Evolutionary conservation across 805 yeast species (phyloP).

Genomic region (Yarrowia sp.): DNA sequence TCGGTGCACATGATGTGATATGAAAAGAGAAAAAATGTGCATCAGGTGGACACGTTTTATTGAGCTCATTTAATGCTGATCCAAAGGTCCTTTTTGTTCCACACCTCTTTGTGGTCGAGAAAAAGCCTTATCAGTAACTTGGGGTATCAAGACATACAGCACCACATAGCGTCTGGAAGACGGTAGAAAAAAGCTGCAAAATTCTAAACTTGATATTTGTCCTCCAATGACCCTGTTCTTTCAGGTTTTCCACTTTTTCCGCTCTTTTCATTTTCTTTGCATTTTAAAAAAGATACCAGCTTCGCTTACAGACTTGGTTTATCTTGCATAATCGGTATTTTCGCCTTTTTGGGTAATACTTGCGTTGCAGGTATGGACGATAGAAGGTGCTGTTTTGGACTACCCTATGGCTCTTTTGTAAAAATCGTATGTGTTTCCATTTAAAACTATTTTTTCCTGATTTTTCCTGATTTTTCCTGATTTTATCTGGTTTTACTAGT

Average conservation of each 20-base stretch:
- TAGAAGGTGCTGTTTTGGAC: no score
- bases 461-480: background rate
- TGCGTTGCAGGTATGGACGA: no score
- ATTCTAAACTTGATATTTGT: background rate
- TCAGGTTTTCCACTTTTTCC: background rate
- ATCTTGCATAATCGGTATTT: slow-evolving; percentile 4
- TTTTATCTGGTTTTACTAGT: background rate
- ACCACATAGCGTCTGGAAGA: no score
- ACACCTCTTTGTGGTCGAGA: background rate
- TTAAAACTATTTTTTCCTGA: background rate
- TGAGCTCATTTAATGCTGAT: background rate
- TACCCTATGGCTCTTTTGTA: background rate
- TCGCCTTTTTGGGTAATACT: background rate
- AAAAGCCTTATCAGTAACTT: background rate
- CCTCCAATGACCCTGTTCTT: background rate
- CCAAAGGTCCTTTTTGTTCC: background rate
- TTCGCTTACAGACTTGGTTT: background rate
- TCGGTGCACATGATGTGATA: slow-evolving; percentile 1
- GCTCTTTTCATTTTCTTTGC: no score
- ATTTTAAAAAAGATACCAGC: background rate
- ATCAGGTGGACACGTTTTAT: background rate
- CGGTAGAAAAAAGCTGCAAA: no score
- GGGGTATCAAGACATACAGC: no score
- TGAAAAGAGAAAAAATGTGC: background rate
- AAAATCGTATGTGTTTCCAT: no score